Evolutionary conservation across 1,284 basidiomycete genomes (phyloP), one percentile per base, ranked within the genome.

Genomic region (Ceratobasidium sp.): DNA sequence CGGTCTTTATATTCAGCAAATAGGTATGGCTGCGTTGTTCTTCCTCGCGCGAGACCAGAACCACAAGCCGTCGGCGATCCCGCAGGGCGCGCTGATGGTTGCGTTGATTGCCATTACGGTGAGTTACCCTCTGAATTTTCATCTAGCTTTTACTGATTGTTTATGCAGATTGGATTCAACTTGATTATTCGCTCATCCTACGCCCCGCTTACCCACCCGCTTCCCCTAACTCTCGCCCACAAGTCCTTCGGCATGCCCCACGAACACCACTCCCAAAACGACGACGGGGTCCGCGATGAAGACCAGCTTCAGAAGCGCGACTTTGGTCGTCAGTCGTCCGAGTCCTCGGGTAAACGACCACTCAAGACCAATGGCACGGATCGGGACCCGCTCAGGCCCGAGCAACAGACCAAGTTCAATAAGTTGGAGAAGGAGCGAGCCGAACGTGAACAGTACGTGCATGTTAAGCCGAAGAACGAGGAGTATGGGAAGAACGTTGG

Each of bases 1-100:
- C n/a, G 97, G 96, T 3, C 81, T 97, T 82, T 98, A 98, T 84
- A 89, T 98, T 75, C 89, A 94, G 82, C 91, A 94, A 83, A 83
- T 97, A 69, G 96, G 94, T 83, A 86, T 98, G 23, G 89, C 90
- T 42, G 94, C 94, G 1, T 85, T 98, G 81, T 98, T 98, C 89
- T 97, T 98, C 91, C 88, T 98, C 4, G 90, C 92, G 0, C 87
- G 86, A 66, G 85, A 95, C 80, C 81, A 85, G 20, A 84, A 90
- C 26, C 77, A 84, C 0, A 86, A 91, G 0, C 84, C 90, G 0
- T 89, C 88, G 23, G 90, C 94, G 0, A 79, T 94, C 0, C 88
- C 93, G 0, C 90, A 97, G 84, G 95, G 92, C 26, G 91, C 89
- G 42, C 85, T 98, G 78, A 96, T 95, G 93, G 84, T 98, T 50